Conservation (phyloP, 2,329 filamentous ascomycete genomes). For the Aspergillus aculeatinus region DNA sequence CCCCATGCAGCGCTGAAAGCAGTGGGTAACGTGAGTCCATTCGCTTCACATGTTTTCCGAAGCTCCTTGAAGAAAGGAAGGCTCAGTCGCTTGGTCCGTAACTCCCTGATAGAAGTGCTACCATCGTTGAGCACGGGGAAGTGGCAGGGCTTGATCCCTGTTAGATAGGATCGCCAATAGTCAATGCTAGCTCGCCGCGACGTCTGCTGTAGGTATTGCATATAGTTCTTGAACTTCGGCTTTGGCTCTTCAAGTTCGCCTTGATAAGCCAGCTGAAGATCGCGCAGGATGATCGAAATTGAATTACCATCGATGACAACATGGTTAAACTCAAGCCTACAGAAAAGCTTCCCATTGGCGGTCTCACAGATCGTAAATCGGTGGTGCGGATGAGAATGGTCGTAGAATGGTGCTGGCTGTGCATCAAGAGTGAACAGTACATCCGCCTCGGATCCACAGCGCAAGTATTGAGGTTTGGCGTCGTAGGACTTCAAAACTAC, state of each 20-base stretch:
- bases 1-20: conserved; percentile 72
- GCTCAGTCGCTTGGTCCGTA: conserved; percentile 33
- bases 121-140: conserved; percentile 39
- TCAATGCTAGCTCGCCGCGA: conserved; percentile 29
- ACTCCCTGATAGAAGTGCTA: conserved; percentile 19
- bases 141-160: conserved; percentile 34
- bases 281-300: conserved; percentile 49
- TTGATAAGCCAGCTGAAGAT: conserved; percentile 49
- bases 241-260: conserved; percentile 39
- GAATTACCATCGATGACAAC: conserved; percentile 54
- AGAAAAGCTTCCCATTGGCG: conserved; percentile 38
- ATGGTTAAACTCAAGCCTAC: conserved; percentile 53
- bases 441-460: conserved; percentile 30
- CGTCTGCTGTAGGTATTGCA: conserved; percentile 30
- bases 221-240: conserved; percentile 38
- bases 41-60: conserved; percentile 41
- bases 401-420: conserved; percentile 28
- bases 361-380: conserved; percentile 49
- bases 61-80: conserved; percentile 32
- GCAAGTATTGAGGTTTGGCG: conserved; percentile 28
- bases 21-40: conserved; percentile 51
- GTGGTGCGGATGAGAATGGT: conserved; percentile 41
- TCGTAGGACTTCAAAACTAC: conserved; percentile 35
- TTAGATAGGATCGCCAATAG: conserved; percentile 41
- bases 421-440: conserved; percentile 31